Evolutionary conservation across 257 asterid species (phyloP).

Genomic region (Mentha longifolia): DNA sequence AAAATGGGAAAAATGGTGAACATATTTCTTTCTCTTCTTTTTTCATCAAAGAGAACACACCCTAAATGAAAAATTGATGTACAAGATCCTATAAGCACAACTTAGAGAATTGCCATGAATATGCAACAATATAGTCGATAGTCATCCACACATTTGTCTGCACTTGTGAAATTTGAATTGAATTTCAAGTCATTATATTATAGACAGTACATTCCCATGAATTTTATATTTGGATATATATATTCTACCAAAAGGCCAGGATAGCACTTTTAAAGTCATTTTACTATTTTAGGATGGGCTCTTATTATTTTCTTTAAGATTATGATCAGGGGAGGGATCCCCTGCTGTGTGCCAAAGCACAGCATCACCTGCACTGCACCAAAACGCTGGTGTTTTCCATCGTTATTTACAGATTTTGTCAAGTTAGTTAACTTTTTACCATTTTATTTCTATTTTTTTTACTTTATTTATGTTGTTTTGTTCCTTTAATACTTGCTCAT

Average conservation of each 20-base stretch:
- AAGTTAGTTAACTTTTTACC: too few species aligned
- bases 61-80: conserved; percentile 1
- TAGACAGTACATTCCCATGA: conserved; percentile 1
- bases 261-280: background rate
- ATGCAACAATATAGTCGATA: too few species aligned
- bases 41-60: too few species aligned
- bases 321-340: background rate
- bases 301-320: background rate
- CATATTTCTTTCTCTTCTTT: too few species aligned
- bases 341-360: too few species aligned
- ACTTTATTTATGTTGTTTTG: too few species aligned
- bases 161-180: conserved; percentile 7
- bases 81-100: background rate
- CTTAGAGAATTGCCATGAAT: background rate
- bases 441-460: too few species aligned
- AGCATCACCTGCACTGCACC: too few species aligned
- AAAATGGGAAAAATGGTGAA: too few species aligned
- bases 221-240: background rate
- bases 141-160: background rate
- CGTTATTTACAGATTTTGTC: too few species aligned
- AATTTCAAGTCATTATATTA: background rate
- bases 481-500: too few species aligned
- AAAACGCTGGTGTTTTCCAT: too few species aligned
- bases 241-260: background rate
- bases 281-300: background rate